Evolutionary conservation across 345 rosid species (phyloP).

Genomic region (Lenwebbia sp.): DNA sequence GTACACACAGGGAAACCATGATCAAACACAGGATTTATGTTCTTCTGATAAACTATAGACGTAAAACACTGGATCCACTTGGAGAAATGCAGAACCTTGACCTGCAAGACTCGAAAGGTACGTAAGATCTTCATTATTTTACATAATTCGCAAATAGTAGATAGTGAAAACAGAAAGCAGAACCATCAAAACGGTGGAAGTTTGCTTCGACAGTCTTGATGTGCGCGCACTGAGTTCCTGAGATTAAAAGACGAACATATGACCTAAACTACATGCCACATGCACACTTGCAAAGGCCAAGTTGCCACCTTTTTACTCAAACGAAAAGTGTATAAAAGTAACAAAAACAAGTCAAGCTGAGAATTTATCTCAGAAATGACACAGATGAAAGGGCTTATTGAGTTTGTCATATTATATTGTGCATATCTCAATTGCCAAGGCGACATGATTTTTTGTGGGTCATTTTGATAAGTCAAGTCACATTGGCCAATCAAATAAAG

Average conservation of each 20-base stretch:
- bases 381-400: neutral
- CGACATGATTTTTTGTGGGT: neutral
- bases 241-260: neutral
- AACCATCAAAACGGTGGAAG: neutral
- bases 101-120: neutral
- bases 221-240: neutral
- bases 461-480: neutral
- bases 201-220: neutral
- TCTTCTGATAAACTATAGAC: neutral
- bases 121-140: neutral
- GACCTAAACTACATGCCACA: neutral
- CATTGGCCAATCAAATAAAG: neutral
- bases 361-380: neutral
- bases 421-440: neutral
- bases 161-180: neutral
- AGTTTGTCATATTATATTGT: neutral
- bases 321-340: neutral
- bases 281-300: neutral
- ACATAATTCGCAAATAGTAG: neutral
- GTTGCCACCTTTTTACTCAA: neutral
- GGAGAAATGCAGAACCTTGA: neutral
- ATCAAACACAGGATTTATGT: neutral
- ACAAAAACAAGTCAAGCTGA: neutral
- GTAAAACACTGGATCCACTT: neutral
- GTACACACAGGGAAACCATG: neutral